These are phyloP conservation scores for Mycena epipterygia DNA, from an alignment of 768 basidiomycete species.

Conservation along the genomic window DNA sequence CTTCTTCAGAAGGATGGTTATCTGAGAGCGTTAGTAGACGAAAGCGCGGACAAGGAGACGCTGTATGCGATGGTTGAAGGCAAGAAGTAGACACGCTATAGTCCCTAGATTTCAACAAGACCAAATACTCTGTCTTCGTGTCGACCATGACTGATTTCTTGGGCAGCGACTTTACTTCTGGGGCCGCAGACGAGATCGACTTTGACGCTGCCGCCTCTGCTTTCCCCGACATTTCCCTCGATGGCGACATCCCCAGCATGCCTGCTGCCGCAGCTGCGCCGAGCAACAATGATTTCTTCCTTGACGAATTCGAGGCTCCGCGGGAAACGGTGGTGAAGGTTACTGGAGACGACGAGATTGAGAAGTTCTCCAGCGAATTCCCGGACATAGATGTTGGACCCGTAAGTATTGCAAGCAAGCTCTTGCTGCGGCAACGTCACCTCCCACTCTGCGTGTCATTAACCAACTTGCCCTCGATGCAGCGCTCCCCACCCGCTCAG, in stretches of 20 bases:
- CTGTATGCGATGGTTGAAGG: slow-evolving; percentile 34
- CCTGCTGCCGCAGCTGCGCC: slow-evolving; percentile 49
- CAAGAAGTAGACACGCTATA: not conserved
- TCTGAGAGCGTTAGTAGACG: slow-evolving; percentile 61
- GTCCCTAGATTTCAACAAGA: not conserved
- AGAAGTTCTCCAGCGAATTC: slow-evolving; percentile 88
- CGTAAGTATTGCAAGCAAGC: slow-evolving; percentile 41
- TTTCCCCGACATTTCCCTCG: slow-evolving; percentile 88
- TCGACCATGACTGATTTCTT: slow-evolving; percentile 46
- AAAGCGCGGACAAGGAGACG: slow-evolving; percentile 54
- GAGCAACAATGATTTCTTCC: slow-evolving; percentile 66
- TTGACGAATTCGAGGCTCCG: slow-evolving; percentile 73
- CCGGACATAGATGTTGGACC: slow-evolving; percentile 77
- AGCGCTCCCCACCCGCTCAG: slow-evolving; percentile 48
- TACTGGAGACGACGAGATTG: slow-evolving; percentile 88
- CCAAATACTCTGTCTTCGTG: not conserved
- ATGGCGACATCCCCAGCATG: slow-evolving; percentile 69
- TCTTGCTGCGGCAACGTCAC: not conserved
- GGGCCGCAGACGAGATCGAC: slow-evolving; percentile 74
- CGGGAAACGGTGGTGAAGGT: slow-evolving; percentile 75
- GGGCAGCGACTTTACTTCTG: slow-evolving; percentile 28
- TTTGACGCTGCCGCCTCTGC: slow-evolving; percentile 86
- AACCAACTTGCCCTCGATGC: not conserved
- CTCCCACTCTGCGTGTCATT: too few relatives aligned
- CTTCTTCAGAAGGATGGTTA: too few relatives aligned